Evolutionary conservation across 768 basidiomycete genomes (phyloP).

Genomic region (Ramaria sp.): DNA sequence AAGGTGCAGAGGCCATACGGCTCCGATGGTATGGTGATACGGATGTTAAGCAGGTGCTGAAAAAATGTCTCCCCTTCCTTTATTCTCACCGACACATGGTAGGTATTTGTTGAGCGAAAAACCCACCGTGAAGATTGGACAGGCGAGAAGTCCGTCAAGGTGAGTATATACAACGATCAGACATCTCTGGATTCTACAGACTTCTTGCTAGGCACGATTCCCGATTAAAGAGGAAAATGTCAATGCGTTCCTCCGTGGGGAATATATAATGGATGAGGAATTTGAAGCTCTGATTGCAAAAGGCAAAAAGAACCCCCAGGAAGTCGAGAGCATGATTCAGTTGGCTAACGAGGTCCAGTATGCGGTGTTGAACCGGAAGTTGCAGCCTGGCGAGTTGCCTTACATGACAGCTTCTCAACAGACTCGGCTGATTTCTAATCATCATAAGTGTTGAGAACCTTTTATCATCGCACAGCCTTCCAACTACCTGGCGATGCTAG

Average conservation of each 20-base stretch:
- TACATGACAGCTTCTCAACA: not conserved
- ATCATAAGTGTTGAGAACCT: slow-evolving; percentile 78
- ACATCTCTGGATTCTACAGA: slow-evolving; percentile 27
- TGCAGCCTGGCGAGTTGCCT: slow-evolving; percentile 61
- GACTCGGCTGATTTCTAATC: not conserved
- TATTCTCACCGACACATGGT: slow-evolving; percentile 1
- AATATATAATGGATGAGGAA: slow-evolving; percentile 88
- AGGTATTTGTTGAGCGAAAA: slow-evolving; percentile 86
- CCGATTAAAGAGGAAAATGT: slow-evolving; percentile 89
- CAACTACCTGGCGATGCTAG: slow-evolving; percentile 98
- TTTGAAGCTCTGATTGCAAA: slow-evolving; percentile 78
- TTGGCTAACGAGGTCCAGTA: slow-evolving; percentile 98
- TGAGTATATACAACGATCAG: slow-evolving; percentile 31
- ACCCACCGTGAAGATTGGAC: slow-evolving; percentile 99
- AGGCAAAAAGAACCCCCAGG: slow-evolving; percentile 87
- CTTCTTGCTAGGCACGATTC: slow-evolving; percentile 48
- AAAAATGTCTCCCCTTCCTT: not conserved
- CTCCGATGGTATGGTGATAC: slow-evolving; percentile 96
- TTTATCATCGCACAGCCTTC: slow-evolving; percentile 98
- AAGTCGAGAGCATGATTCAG: slow-evolving; percentile 91
- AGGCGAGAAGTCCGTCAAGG: slow-evolving; percentile 97
- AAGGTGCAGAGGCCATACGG: slow-evolving; percentile 95
- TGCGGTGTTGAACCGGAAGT: slow-evolving; percentile 66
- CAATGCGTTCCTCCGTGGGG: slow-evolving; percentile 82
- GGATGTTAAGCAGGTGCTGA: slow-evolving; percentile 60